These are phyloP conservation scores for Colletotrichum destructivum DNA, from an alignment of 2,329 filamentous ascomycete genomes.

Conservation along the genomic window DNA sequence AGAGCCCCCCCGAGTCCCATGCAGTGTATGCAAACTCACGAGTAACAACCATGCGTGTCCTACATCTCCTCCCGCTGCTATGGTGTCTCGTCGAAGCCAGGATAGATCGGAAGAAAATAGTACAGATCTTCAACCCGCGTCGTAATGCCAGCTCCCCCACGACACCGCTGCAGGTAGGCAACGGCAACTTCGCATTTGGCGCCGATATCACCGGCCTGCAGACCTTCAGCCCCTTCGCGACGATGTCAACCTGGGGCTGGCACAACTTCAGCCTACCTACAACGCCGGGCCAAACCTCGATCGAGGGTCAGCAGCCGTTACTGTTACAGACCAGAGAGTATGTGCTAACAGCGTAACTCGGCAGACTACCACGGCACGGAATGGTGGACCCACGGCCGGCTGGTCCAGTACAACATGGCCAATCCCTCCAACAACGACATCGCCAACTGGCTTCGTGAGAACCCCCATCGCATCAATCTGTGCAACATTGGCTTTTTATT, in stretches of 20 bases:
- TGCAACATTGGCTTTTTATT: constrained; percentile 65
- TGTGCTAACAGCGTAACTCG: neutral
- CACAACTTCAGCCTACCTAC: constrained; percentile 64
- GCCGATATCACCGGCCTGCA: constrained; percentile 64
- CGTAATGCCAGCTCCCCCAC: constrained; percentile 63
- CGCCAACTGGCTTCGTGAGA: constrained; percentile 61
- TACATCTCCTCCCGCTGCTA: constrained; percentile 39
- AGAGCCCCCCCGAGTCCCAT: no score
- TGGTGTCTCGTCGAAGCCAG: constrained; percentile 42
- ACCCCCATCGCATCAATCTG: constrained; percentile 67
- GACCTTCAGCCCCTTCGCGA: constrained; percentile 63
- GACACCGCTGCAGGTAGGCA: constrained; percentile 67
- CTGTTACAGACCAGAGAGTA: neutral
- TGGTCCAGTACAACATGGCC: constrained; percentile 59
- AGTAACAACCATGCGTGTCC: constrained; percentile 21
- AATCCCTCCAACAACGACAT: constrained; percentile 59
- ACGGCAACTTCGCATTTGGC: constrained; percentile 65
- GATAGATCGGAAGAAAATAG: constrained; percentile 53
- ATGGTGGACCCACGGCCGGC: constrained; percentile 60
- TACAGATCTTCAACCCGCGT: constrained; percentile 61
- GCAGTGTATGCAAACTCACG: neutral
- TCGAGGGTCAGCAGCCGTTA: constrained; percentile 23
- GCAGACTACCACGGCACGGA: constrained; percentile 57
- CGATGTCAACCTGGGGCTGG: constrained; percentile 65
- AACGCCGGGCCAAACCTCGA: constrained; percentile 51